These are phyloP conservation scores for Drosera capensis DNA, from an alignment of 148 eudicot genomes.

Conservation along the genomic window DNA sequence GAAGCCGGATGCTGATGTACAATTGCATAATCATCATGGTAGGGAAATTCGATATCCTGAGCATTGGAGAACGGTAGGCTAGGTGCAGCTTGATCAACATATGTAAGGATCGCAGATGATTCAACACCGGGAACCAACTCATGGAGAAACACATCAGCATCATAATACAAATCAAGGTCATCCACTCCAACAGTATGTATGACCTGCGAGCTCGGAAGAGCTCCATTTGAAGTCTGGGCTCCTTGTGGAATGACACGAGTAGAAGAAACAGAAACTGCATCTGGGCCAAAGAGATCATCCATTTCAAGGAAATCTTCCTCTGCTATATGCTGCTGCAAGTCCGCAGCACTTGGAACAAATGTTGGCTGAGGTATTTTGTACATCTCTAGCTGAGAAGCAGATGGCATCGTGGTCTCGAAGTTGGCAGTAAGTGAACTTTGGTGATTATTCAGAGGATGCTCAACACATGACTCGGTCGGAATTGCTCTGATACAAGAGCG, in stretches of 20 bases:
- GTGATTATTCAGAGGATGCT: constrained; percentile 10
- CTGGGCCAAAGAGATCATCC: constrained; percentile 57
- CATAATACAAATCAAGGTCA: constrained; percentile 38
- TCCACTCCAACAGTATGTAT: constrained; percentile 33
- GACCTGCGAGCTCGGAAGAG: constrained; percentile 12
- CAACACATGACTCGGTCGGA: constrained; percentile 6
- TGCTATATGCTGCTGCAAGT: constrained; percentile 5
- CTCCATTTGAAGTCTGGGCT: constrained; percentile 12
- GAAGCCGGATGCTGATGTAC: constrained; percentile 4
- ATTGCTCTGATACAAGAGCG: constrained; percentile 12
- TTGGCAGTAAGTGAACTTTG: constrained; percentile 6
- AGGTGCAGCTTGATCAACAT: constrained; percentile 8
- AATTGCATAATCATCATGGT: constrained; percentile 18
- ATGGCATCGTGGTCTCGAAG: constrained; percentile 9
- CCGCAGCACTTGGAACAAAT: constrained; percentile 12
- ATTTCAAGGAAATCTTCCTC: constrained; percentile 56
- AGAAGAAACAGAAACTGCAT: constrained; percentile 17
- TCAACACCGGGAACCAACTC: constrained; percentile 21
- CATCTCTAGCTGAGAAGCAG: constrained; percentile 14
- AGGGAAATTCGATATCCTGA: constrained; percentile 13
- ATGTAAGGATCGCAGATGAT: too few species aligned
- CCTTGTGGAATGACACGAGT: constrained; percentile 21
- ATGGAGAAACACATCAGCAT: constrained; percentile 19
- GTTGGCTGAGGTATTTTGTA: constrained; percentile 26
- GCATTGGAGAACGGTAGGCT: constrained; percentile 7